Percentiles rank a stretch among this genome's conserved stretches.
phyloP scores from a whole-genome alignment of 345 rosid genomes.

The Euphorbia lathyris region DNA sequence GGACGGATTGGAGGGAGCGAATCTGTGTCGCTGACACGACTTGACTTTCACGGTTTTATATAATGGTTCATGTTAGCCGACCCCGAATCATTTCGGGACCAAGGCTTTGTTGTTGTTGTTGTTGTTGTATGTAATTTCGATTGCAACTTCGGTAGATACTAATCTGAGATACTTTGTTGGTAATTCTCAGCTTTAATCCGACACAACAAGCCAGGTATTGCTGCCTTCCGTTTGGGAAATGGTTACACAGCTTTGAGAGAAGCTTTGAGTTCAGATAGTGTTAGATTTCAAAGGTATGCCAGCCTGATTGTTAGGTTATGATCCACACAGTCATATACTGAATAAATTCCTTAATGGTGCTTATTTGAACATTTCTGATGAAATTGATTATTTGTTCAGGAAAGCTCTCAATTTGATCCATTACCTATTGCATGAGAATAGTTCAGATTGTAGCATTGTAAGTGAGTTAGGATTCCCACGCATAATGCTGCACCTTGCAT shows the following conservation, averaged over 20 bases:
- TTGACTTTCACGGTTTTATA: no score
- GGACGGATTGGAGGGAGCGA: no score
- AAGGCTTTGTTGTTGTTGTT: no score
- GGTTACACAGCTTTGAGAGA: slow-evolving; percentile 77
- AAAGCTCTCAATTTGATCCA: slow-evolving; percentile 87
- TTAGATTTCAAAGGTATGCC: slow-evolving; percentile 77
- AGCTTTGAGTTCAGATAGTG: slow-evolving; percentile 64
- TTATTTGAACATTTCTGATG: not conserved
- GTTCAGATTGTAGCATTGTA: slow-evolving; percentile 57
- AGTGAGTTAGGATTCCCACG: slow-evolving; percentile 77
- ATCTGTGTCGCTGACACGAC: no score
- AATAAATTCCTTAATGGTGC: not conserved
- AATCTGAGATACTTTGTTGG: slow-evolving; percentile 10
- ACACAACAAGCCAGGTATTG: slow-evolving; percentile 71
- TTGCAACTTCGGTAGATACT: slow-evolving; percentile 11
- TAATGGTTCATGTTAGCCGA: no score
- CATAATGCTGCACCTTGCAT: slow-evolving; percentile 73
- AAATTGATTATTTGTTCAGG: slow-evolving; percentile 37
- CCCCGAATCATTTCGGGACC: no score
- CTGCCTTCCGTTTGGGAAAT: slow-evolving; percentile 86
- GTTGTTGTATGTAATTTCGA: no score
- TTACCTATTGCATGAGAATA: slow-evolving; percentile 73
- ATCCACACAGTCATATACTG: not conserved
- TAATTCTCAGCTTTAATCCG: slow-evolving; percentile 67
- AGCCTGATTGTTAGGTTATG: not conserved